Base-by-base conservation (phyloP, 2,329 filamentous ascomycete species). In the Leptographium wingfieldii region DNA sequence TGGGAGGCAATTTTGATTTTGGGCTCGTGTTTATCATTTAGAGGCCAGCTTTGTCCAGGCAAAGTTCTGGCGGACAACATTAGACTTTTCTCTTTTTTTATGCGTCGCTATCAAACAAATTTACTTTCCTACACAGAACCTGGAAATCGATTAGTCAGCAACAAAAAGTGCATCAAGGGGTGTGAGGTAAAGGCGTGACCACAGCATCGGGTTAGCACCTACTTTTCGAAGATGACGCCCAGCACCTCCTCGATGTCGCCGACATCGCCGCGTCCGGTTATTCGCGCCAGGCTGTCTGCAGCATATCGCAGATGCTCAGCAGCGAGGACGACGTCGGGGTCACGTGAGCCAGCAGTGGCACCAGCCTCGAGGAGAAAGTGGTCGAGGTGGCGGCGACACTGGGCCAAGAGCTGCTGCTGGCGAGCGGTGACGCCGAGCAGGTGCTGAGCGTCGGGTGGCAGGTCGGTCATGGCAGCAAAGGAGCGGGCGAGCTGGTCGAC, bases 221-320 rank as follows among this genome's bases (percentile, higher is more conserved):
- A 95, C 89, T 95, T 97, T 72, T 97, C 92, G 74, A 99, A 99
- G 4, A 99, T 92, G 27, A 99, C 92, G 0, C 94, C 94, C 53
- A 99, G 74, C 9, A 99, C 90, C 69, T 97, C 94, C 70, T 99
- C 92, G 19, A 97, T 90, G 72, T 97, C 92, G 2, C 91, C 89
- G 49, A 81, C 82, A 67, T 91, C 89, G 0, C 91, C 92, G 59
- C 83, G 83, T 0, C 94, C 94, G 1, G 91, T 97, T 67, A 97
- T 95, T 60, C 85, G 83, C 2, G 90, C 87, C n/a, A 96, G 77
- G 63, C 84, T 86, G 58, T 86, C 82, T 0, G 90, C 91, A 14
- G 91, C 92, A 65, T 83, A 84, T 52, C 94, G 85, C 59, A 99
- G 77, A 69, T 92, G 84, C 72, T 99, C 94, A 0, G 94, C 94